Percentiles rank a stretch among this genome's conserved stretches.
phyloP scores from a whole-genome alignment of 78 protist species.

The Dictyostelium citrinum region DNA sequence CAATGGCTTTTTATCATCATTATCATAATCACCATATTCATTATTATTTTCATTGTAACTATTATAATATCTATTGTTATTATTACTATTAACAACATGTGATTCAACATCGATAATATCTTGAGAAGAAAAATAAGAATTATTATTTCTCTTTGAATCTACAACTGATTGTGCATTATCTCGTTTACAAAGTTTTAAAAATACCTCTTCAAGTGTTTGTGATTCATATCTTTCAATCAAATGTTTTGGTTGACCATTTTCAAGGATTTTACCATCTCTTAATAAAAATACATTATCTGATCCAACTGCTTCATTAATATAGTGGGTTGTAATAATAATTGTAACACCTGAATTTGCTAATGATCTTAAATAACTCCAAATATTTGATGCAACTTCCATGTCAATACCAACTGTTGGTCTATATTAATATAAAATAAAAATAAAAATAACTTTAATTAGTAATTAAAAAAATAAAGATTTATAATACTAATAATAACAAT shows the following conservation, averaged over 20 bases:
- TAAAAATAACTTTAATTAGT: too few species aligned
- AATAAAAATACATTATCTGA: slow-evolving; percentile 26
- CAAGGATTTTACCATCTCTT: slow-evolving; percentile 66
- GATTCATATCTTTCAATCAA: not conserved
- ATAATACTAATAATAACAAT: not conserved
- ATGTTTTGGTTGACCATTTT: slow-evolving; percentile 22
- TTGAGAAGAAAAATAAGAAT: not conserved
- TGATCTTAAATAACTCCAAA: slow-evolving; percentile 54
- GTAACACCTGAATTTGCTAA: slow-evolving; percentile 50
- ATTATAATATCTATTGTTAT: not conserved
- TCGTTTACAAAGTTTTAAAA: slow-evolving; percentile 14
- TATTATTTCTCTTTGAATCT: not conserved
- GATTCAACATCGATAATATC: not conserved
- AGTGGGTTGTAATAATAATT: slow-evolving; percentile 81
- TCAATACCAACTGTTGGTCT: slow-evolving; percentile 81
- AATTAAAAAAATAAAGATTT: too few species aligned
- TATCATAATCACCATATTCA: not conserved
- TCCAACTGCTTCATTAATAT: slow-evolving; percentile 79
- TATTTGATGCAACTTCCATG: slow-evolving; percentile 19
- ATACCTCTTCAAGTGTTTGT: slow-evolving; percentile 55
- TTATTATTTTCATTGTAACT: not conserved
- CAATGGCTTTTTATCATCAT: not conserved
- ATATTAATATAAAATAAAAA: too few species aligned
- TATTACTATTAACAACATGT: not conserved
- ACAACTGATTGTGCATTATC: not conserved